Percentiles rank a stretch among this genome's conserved stretches.
phyloP scores from a whole-genome alignment of 148 eudicot genomes.

The Fagopyrum esculentum region DNA sequence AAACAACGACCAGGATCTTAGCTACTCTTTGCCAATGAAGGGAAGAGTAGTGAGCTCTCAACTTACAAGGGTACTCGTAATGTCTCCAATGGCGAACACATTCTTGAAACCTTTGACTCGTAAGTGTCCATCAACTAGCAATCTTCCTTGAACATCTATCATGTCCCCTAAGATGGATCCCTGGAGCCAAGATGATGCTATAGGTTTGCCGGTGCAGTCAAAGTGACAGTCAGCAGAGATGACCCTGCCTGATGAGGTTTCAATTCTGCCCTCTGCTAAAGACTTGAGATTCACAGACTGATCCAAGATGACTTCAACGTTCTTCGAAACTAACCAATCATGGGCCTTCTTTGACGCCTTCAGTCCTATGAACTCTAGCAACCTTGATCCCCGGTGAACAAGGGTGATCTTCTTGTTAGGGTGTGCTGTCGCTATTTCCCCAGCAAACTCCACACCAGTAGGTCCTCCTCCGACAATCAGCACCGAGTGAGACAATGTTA shows the following conservation, averaged over 20 bases:
- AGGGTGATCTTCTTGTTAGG: constrained; percentile 45
- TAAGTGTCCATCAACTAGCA: constrained; percentile 37
- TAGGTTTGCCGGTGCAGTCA: constrained; percentile 34
- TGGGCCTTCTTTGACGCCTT: constrained; percentile 35
- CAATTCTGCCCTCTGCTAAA: constrained; percentile 30
- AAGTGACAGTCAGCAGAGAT: constrained; percentile 40
- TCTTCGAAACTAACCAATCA: constrained; percentile 42
- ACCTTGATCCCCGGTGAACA: constrained; percentile 42
- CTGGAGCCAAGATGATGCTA: constrained; percentile 45
- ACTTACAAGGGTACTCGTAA: constrained; percentile 42
- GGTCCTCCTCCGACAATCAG: constrained; percentile 58
- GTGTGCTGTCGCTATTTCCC: constrained; percentile 39
- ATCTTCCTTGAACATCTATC: constrained; percentile 34
- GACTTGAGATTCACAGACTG: constrained; percentile 29
- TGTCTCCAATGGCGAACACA: constrained; percentile 54
- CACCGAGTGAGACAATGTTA: constrained; percentile 31
- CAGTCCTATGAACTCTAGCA: constrained; percentile 43
- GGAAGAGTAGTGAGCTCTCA: not conserved
- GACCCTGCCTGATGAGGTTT: constrained; percentile 40
- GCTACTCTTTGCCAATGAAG: not conserved
- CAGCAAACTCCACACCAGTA: constrained; percentile 59
- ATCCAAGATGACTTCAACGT: constrained; percentile 38
- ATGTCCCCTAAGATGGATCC: constrained; percentile 31
- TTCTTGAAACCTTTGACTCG: constrained; percentile 38
- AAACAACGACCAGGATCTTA: too few relatives aligned